A percentile compares a stretch with the other conserved stretches of the same genome.
Evolutionary conservation across 352 stramenopile species (phyloP).

Genomic region (Globisporangium ultimum): DNA sequence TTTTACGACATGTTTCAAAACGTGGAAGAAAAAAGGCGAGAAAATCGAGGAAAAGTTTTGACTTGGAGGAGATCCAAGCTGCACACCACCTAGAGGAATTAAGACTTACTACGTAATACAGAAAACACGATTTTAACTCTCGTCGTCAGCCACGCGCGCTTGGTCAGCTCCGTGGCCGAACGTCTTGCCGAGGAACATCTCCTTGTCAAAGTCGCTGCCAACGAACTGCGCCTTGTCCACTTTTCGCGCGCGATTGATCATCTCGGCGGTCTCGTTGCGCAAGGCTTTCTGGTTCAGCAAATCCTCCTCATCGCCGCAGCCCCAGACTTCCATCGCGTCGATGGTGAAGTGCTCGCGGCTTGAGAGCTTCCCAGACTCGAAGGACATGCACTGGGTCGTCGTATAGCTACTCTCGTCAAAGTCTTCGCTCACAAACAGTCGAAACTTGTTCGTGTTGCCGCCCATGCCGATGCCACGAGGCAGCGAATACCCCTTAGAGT

Average conservation of each 20-base stretch:
- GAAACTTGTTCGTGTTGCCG: slow-evolving; percentile 69
- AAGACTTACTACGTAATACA: slow-evolving; percentile 5
- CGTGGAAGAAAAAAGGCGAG: neutral
- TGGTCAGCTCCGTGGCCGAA: slow-evolving; percentile 71
- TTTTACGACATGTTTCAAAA: neutral
- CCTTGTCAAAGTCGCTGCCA: slow-evolving; percentile 81
- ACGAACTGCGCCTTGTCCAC: slow-evolving; percentile 86
- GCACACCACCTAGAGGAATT: neutral
- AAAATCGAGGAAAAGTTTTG: neutral
- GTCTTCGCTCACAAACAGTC: slow-evolving; percentile 81
- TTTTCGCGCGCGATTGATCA: slow-evolving; percentile 81
- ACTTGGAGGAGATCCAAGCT: neutral
- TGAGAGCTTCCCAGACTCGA: slow-evolving; percentile 64
- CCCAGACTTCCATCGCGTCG: slow-evolving; percentile 76
- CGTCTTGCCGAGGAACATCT: slow-evolving; percentile 77
- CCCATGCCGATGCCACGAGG: slow-evolving; percentile 76
- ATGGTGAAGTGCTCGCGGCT: slow-evolving; percentile 55
- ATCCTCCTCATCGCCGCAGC: slow-evolving; percentile 65
- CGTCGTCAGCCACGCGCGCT: slow-evolving; percentile 64
- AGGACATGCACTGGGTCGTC: slow-evolving; percentile 65
- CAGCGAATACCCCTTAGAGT: slow-evolving; percentile 78
- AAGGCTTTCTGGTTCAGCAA: slow-evolving; percentile 48
- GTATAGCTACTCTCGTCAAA: slow-evolving; percentile 83
- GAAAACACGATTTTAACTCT: slow-evolving; percentile 25
- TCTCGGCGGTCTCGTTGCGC: slow-evolving; percentile 72